Evolutionary conservation across 306 rosid species (phyloP).

Genomic region (Comarum palustre): DNA sequence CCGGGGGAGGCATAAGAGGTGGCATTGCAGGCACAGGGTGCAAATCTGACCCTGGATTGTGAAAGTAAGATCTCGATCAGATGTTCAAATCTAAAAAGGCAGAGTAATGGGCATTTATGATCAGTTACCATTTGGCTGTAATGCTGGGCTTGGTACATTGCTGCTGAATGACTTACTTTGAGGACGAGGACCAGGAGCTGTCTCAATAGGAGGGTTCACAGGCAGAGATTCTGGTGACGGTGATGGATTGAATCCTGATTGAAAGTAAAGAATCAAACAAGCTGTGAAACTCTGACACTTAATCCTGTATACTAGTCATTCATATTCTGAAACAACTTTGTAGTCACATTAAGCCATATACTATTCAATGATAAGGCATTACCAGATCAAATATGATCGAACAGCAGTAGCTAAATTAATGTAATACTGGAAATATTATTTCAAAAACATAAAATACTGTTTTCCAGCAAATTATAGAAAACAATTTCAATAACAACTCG

Average conservation of each 20-base stretch:
- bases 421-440: not conserved
- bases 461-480: not conserved
- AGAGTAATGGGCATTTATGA: slow-evolving; percentile 20
- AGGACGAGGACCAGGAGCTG: slow-evolving; percentile 34
- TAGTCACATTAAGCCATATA: not conserved
- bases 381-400: slow-evolving; percentile 5
- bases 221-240: slow-evolving; percentile 48
- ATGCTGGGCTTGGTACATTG: slow-evolving; percentile 43
- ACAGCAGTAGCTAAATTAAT: not conserved
- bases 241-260: slow-evolving; percentile 45
- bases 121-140: slow-evolving; percentile 53
- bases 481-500: not conserved
- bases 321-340: not conserved
- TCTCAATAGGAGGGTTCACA: slow-evolving; percentile 40
- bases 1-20: slow-evolving; percentile 42
- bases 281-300: slow-evolving; percentile 8
- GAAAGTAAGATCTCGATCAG: slow-evolving; percentile 27
- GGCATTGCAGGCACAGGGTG: slow-evolving; percentile 42
- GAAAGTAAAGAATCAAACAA: slow-evolving; percentile 28
- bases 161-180: slow-evolving; percentile 38
- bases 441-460: slow-evolving; percentile 9
- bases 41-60: slow-evolving; percentile 47
- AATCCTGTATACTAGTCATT: not conserved
- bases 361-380: slow-evolving; percentile 1
- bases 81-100: slow-evolving; percentile 16